These are phyloP conservation scores for Colletotrichum simmondsii DNA, from an alignment of 2,329 filamentous ascomycete species.

Conservation along the genomic window DNA sequence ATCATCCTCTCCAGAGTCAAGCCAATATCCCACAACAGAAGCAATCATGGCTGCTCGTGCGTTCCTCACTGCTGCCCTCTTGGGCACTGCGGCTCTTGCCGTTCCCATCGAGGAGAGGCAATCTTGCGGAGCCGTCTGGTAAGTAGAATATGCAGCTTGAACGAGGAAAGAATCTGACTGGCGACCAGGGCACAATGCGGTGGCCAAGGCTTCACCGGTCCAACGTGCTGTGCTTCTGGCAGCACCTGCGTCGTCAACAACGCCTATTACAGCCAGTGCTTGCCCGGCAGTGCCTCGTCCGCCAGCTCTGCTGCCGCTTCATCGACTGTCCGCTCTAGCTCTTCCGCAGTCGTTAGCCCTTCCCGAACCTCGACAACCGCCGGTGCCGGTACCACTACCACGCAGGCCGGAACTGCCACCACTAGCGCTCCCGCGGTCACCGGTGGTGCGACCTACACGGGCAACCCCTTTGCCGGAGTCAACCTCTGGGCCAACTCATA, in stretches of 20 bases:
- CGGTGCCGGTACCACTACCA: conserved; percentile 36
- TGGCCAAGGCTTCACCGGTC: conserved; percentile 54
- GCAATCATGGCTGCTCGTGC: conserved; percentile 30
- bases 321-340: conserved; percentile 30
- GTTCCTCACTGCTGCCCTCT: conserved; percentile 29
- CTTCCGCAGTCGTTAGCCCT: conserved; percentile 38
- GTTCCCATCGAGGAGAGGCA: conserved; percentile 56
- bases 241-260: conserved; percentile 50
- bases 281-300: conserved; percentile 38
- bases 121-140: conserved; percentile 48
- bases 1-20: neutral
- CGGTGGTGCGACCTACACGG: conserved; percentile 55
- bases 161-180: conserved; percentile 13
- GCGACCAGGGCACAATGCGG: conserved; percentile 52
- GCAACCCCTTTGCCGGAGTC: conserved; percentile 65
- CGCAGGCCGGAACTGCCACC: conserved; percentile 33
- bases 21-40: neutral
- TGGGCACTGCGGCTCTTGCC: conserved; percentile 46
- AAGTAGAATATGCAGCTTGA: conserved; percentile 26
- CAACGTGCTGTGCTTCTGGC: conserved; percentile 56
- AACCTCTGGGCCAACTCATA: conserved; percentile 64
- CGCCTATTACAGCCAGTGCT: conserved; percentile 51
- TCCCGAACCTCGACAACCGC: conserved; percentile 52
- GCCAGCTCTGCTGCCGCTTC: conserved; percentile 33
- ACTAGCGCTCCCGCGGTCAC: conserved; percentile 42